Conservation (phyloP, 768 basidiomycete species). For the Tylopilus cervinicoccineus region DNA sequence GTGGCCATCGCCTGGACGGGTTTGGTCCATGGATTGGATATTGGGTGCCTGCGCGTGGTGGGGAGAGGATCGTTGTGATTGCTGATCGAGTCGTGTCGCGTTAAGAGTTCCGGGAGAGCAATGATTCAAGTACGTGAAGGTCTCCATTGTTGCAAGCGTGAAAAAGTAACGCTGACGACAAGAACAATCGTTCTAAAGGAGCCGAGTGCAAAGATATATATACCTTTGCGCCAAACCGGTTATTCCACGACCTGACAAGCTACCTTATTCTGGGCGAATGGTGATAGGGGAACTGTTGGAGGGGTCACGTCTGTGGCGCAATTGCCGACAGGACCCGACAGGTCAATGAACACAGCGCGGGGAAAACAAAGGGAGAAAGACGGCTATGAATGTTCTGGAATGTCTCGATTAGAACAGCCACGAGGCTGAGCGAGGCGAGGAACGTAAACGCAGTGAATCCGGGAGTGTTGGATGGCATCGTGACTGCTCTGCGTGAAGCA, state of each 20-base stretch:
- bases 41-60: not conserved
- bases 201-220: not conserved
- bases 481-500: not conserved
- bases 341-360: slow-evolving; percentile 6
- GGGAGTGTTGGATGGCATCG: not conserved
- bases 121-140: slow-evolving; percentile 13
- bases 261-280: not conserved
- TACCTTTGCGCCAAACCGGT: slow-evolving; percentile 11
- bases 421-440: slow-evolving; percentile 7
- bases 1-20: not conserved
- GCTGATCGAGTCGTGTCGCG: slow-evolving; percentile 1
- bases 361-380: slow-evolving; percentile 5
- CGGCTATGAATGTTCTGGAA: not conserved
- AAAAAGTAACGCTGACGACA: slow-evolving; percentile 1
- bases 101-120: slow-evolving; percentile 9
- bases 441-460: slow-evolving; percentile 8
- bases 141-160: slow-evolving; percentile 12
- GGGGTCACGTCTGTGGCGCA: slow-evolving; percentile 3
- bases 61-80: not conserved
- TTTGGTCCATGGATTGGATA: not conserved
- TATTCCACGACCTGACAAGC: not conserved
- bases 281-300: not conserved
- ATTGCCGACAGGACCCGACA: slow-evolving; percentile 3
- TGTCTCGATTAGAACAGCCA: slow-evolving; percentile 7
- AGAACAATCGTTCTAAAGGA: not conserved